Evolutionary conservation across 768 basidiomycete genomes (phyloP).

Genomic region (Macrocybe gigantea): DNA sequence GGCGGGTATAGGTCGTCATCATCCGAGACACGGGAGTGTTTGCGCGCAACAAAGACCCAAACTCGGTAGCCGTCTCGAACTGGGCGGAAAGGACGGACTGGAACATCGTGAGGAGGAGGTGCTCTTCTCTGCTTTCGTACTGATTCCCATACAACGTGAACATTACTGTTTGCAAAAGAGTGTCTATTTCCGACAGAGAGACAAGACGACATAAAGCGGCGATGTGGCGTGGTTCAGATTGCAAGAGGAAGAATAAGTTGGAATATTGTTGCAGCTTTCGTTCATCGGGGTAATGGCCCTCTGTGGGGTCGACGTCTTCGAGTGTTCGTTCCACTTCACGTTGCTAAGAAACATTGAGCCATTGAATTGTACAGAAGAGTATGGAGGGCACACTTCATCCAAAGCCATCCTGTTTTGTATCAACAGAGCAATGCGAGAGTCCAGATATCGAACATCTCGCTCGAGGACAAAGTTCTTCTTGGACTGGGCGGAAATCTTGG

Average conservation of each 20-base stretch:
- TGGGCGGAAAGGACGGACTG: slow-evolving; percentile 97
- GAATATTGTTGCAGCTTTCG: slow-evolving; percentile 93
- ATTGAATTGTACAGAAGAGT: slow-evolving; percentile 6
- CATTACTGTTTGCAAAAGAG: slow-evolving; percentile 99
- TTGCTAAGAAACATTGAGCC: slow-evolving; percentile 48
- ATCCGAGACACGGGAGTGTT: slow-evolving; percentile 99
- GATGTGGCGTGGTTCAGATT: slow-evolving; percentile 96
- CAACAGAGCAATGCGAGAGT: slow-evolving; percentile 92
- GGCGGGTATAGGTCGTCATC: slow-evolving; percentile 99
- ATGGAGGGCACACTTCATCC: slow-evolving; percentile 68
- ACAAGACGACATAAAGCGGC: slow-evolving; percentile 96
- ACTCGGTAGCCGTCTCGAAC: slow-evolving; percentile 98
- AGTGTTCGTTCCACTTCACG: slow-evolving; percentile 92
- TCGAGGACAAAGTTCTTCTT: slow-evolving; percentile 99
- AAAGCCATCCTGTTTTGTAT: slow-evolving; percentile 98
- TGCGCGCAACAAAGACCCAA: slow-evolving; percentile 95
- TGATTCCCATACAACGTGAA: slow-evolving; percentile 99
- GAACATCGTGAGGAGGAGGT: slow-evolving; percentile 98
- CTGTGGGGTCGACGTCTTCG: slow-evolving; percentile 91
- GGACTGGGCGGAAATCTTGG: slow-evolving; percentile 94
- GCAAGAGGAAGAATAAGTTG: slow-evolving; percentile 97
- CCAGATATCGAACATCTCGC: slow-evolving; percentile 96
- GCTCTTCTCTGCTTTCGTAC: slow-evolving; percentile 97
- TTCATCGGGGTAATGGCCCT: slow-evolving; percentile 92
- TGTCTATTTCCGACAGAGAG: slow-evolving; percentile 95